Conservation (phyloP, 192 early-diverging fungal genomes). For the Physocladia obscura region DNA sequence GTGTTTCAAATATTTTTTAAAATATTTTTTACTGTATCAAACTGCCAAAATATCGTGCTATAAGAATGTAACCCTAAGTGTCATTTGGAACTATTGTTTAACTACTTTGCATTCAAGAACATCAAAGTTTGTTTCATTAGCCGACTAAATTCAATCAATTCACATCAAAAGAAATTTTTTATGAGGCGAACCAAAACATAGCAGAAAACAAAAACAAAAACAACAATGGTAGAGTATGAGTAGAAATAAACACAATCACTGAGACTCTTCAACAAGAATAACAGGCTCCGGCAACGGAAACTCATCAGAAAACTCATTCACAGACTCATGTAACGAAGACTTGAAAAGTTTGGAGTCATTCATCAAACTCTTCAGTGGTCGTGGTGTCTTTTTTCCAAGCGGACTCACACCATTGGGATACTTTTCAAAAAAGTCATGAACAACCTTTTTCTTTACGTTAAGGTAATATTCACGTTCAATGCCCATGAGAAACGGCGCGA, state of each 20-base stretch:
- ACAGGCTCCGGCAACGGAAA: background rate
- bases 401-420: background rate
- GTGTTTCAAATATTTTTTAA: too few species aligned
- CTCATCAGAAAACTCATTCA: background rate
- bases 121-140: too few species aligned
- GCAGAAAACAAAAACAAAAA: background rate
- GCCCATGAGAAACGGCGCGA: conserved; percentile 13
- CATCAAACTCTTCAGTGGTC: conserved; percentile 16
- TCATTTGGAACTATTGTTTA: too few species aligned
- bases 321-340: background rate
- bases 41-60: too few species aligned
- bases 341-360: background rate
- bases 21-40: too few species aligned
- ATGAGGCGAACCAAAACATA: background rate
- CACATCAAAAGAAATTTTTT: background rate
- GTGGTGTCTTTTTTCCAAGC: conserved; percentile 6
- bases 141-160: too few species aligned
- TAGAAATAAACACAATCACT: background rate
- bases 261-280: background rate
- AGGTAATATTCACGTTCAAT: background rate
- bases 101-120: too few species aligned
- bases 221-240: background rate
- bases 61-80: too few species aligned
- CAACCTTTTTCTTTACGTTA: background rate
- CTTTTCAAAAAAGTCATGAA: conserved; percentile 14